These are phyloP conservation scores for Phytophthora ramorum DNA, from an alignment of 352 stramenopile genomes.

Conservation along the genomic window DNA sequence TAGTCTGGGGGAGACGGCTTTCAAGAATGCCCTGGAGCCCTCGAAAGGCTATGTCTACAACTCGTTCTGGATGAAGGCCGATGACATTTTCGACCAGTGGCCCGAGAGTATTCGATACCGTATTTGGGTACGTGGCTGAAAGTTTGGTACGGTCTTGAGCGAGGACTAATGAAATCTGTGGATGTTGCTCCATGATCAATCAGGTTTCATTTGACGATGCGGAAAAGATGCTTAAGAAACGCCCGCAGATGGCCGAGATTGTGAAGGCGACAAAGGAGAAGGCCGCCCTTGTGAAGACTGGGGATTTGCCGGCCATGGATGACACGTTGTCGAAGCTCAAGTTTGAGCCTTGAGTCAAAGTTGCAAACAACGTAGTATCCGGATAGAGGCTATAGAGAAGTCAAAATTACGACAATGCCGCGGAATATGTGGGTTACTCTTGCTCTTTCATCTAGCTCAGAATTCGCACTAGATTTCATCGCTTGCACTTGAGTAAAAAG, in stretches of 20 bases:
- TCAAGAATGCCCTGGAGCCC: too few relatives aligned
- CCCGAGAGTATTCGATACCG: slow-evolving; percentile 26
- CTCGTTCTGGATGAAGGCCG: slow-evolving; percentile 14
- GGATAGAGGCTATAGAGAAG: too few relatives aligned
- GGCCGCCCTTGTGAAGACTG: neutral
- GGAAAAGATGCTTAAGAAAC: neutral
- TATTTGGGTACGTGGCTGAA: slow-evolving; percentile 19
- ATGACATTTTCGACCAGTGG: slow-evolving; percentile 20
- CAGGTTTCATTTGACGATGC: slow-evolving; percentile 26
- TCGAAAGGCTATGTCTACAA: slow-evolving; percentile 14
- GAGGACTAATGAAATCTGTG: neutral
- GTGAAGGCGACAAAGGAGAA: slow-evolving; percentile 1
- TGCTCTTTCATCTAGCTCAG: too few relatives aligned
- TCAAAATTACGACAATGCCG: too few relatives aligned
- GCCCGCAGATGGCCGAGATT: slow-evolving; percentile 7
- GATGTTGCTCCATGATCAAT: neutral
- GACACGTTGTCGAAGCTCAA: neutral
- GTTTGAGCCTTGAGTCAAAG: neutral
- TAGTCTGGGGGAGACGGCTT: neutral
- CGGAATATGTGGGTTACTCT: too few relatives aligned
- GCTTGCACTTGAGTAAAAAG: too few relatives aligned
- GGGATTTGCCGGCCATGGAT: neutral
- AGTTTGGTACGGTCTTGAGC: neutral
- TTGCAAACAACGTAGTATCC: too few relatives aligned
- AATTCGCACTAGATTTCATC: too few relatives aligned